phyloP scores from a whole-genome alignment of 805 yeast species.

The Ogataea degrootiae region DNA sequence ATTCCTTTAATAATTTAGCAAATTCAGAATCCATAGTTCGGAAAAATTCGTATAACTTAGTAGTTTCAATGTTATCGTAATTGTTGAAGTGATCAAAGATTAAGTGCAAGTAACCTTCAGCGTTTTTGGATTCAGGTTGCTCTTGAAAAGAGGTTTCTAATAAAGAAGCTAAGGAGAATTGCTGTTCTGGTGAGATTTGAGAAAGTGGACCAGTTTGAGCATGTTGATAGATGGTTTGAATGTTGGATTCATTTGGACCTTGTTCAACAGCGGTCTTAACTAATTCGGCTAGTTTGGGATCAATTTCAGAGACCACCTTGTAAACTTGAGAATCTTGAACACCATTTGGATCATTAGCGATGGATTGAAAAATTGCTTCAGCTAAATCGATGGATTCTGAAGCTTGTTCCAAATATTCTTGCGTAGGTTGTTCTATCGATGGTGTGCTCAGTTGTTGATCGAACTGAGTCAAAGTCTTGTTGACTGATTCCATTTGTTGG shows the following conservation, averaged over 20 bases:
- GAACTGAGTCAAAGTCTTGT: slow-evolving; percentile 13
- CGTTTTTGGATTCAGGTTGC: background rate
- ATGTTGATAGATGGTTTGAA: slow-evolving; percentile 8
- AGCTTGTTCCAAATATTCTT: background rate
- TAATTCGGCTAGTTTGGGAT: slow-evolving; percentile 19
- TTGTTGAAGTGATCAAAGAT: slow-evolving; percentile 21
- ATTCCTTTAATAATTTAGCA: slow-evolving; percentile 16
- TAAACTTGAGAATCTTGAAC: slow-evolving; percentile 19
- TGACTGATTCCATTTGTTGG: slow-evolving; percentile 6
- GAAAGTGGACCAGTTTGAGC: slow-evolving; percentile 10
- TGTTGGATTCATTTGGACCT: slow-evolving; percentile 12
- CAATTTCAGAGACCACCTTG: slow-evolving; percentile 13
- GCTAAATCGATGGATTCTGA: slow-evolving; percentile 11
- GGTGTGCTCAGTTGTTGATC: slow-evolving; percentile 14
- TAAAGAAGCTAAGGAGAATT: background rate
- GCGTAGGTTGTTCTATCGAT: background rate
- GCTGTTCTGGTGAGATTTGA: background rate
- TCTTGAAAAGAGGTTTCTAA: background rate
- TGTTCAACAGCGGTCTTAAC: slow-evolving; percentile 9
- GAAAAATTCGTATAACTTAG: slow-evolving; percentile 20
- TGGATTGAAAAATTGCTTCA: slow-evolving; percentile 16
- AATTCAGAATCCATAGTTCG: slow-evolving; percentile 22
- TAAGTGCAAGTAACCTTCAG: slow-evolving; percentile 12
- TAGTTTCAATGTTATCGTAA: slow-evolving; percentile 16
- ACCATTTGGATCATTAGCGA: slow-evolving; percentile 14